Conservation (phyloP, 768 basidiomycete genomes). For the Mycena leptocephala region DNA sequence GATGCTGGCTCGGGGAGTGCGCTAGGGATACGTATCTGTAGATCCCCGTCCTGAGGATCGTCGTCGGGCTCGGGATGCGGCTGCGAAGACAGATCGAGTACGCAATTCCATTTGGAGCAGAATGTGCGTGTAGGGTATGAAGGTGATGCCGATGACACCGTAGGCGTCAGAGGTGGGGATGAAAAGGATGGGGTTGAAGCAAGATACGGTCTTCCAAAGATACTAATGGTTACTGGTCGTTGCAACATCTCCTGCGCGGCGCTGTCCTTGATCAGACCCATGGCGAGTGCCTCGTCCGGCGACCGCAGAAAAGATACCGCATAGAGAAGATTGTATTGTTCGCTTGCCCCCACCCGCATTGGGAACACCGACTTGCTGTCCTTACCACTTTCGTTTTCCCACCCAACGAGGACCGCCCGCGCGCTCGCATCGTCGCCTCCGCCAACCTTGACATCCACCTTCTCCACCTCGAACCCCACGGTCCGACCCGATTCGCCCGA, state of each 20-base stretch:
- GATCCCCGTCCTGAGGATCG: constrained; percentile 50
- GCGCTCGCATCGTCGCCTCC: constrained; percentile 65
- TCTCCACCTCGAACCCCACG: constrained; percentile 84
- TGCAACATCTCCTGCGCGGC: constrained; percentile 53
- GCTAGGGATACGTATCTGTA: constrained; percentile 51
- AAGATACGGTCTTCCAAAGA: constrained; percentile 81
- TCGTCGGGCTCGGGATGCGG: constrained; percentile 50
- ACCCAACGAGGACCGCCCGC: constrained; percentile 65
- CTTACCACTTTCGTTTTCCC: constrained; percentile 72
- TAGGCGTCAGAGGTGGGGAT: constrained; percentile 17
- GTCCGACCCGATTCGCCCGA: constrained; percentile 73
- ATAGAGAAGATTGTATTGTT: constrained; percentile 93
- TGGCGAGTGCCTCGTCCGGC: constrained; percentile 68
- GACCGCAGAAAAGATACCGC: constrained; percentile 87
- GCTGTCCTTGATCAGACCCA: constrained; percentile 48
- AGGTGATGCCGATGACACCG: constrained; percentile 28
- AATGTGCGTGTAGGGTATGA: constrained; percentile 82
- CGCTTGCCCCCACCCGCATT: constrained; percentile 76
- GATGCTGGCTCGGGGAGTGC: constrained; percentile 85
- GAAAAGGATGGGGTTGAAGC: constrained; percentile 37
- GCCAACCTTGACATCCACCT: constrained; percentile 82
- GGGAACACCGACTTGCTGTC: constrained; percentile 73
- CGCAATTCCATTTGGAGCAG: constrained; percentile 92
- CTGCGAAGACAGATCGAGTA: constrained; percentile 78
- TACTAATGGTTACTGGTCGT: constrained; percentile 85